Conservation (phyloP, 257 asterid genomes). For the Ehretia macrophylla region DNA sequence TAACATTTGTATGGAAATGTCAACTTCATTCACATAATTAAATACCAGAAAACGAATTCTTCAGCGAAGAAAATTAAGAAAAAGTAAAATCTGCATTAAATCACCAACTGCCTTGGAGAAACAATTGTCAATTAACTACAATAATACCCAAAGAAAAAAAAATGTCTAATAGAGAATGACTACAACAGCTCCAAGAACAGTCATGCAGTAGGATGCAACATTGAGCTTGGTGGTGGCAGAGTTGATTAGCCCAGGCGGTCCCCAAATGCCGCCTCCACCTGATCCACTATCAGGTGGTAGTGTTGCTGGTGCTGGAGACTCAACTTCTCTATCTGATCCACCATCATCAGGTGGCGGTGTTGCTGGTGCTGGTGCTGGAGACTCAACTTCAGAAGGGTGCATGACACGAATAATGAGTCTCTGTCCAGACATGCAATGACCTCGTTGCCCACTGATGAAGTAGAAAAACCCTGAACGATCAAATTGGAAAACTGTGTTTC, state of each 20-base stretch:
- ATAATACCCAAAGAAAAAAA: too few relatives aligned
- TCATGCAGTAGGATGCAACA: constrained; percentile 25
- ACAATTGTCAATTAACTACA: too few relatives aligned
- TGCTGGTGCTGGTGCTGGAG: constrained; percentile 32
- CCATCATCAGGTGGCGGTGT: constrained; percentile 25
- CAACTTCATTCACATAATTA: too few relatives aligned
- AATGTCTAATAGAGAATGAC: constrained; percentile 22
- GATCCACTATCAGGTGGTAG: too few relatives aligned
- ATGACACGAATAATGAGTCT: constrained; percentile 60
- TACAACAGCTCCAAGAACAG: constrained; percentile 20
- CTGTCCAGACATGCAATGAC: constrained; percentile 60
- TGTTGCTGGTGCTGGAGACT: constrained; percentile 16
- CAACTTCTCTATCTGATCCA: constrained; percentile 9
- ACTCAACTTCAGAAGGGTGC: constrained; percentile 41
- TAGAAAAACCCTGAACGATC: constrained; percentile 50
- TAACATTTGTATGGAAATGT: too few relatives aligned
- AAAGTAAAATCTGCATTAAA: too few relatives aligned
- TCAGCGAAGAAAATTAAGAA: too few relatives aligned
- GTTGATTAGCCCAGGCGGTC: constrained; percentile 12
- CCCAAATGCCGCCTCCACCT: constrained; percentile 16
- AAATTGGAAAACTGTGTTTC: constrained; percentile 43
- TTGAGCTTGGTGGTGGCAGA: constrained; percentile 24
- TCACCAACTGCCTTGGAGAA: too few relatives aligned
- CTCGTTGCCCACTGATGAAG: constrained; percentile 66
- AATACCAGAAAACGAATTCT: too few relatives aligned